Evolutionary conservation across 2,329 filamentous ascomycete species (phyloP).

Genomic region (Penicillium sumatraense): DNA sequence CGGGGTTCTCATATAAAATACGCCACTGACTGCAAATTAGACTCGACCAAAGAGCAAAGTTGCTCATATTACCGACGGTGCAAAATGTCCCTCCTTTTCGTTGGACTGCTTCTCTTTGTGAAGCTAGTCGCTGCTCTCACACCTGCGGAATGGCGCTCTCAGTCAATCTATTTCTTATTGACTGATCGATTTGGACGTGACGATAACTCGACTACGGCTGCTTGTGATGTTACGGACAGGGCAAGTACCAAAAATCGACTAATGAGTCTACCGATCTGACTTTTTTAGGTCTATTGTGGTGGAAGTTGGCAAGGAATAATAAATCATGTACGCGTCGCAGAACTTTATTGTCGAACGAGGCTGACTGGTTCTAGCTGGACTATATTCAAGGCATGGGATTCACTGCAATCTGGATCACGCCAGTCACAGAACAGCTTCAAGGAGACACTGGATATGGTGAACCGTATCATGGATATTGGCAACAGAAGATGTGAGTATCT

Average conservation of each 20-base stretch:
- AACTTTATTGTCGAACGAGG: not conserved
- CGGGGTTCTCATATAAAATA: not conserved
- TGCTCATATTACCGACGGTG: not conserved
- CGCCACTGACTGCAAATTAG: not conserved
- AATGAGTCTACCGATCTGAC: slow-evolving; percentile 36
- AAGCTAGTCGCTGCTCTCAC: slow-evolving; percentile 30
- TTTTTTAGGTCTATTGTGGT: slow-evolving; percentile 46
- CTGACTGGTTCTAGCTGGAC: slow-evolving; percentile 41
- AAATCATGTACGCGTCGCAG: slow-evolving; percentile 32
- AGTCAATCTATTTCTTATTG: slow-evolving; percentile 52
- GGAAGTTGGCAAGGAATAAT: slow-evolving; percentile 54
- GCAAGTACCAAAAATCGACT: slow-evolving; percentile 44
- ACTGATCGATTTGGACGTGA: slow-evolving; percentile 50
- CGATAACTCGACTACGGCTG: slow-evolving; percentile 41
- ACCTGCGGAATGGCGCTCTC: slow-evolving; percentile 44
- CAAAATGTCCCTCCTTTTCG: slow-evolving; percentile 1
- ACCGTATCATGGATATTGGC: slow-evolving; percentile 57
- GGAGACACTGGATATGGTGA: slow-evolving; percentile 42
- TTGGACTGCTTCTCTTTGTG: slow-evolving; percentile 11
- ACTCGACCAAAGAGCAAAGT: not conserved
- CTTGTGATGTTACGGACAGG: slow-evolving; percentile 32
- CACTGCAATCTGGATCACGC: slow-evolving; percentile 56
- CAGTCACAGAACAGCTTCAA: slow-evolving; percentile 46
- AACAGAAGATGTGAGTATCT: slow-evolving; percentile 51
- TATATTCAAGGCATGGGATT: slow-evolving; percentile 56